Evolutionary conservation across 2,329 filamentous ascomycete genomes (phyloP).

Genomic region (Cytospora paraplurivora): DNA sequence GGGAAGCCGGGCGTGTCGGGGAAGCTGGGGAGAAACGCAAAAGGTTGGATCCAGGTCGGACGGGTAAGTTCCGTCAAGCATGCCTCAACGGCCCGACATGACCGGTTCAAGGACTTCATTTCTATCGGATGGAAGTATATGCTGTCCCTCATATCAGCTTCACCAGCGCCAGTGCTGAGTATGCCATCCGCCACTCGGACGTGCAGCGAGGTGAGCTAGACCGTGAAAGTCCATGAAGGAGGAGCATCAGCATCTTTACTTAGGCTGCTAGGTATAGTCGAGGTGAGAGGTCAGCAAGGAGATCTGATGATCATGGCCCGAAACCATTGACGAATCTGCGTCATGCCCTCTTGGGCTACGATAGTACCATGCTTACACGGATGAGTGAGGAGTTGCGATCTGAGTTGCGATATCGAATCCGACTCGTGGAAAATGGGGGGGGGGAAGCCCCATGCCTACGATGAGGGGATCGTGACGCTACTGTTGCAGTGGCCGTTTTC

Average conservation of each 20-base stretch:
- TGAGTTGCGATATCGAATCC: conserved; percentile 19
- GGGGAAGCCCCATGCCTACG: not conserved
- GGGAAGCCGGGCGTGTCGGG: too few species aligned
- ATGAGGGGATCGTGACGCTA: conserved; percentile 24
- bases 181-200: too few species aligned
- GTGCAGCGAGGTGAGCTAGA: not conserved
- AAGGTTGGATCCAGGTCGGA: not conserved
- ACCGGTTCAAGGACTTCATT: conserved; percentile 2
- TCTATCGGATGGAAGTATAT: not conserved
- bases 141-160: not conserved
- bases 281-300: not conserved
- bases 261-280: not conserved
- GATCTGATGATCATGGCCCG: conserved; percentile 7
- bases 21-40: too few species aligned
- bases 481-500: not conserved
- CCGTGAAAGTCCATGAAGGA: too few species aligned
- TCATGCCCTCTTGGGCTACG: not conserved
- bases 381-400: too few species aligned
- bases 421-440: conserved; percentile 37
- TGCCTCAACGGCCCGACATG: conserved; percentile 23
- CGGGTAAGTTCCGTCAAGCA: not conserved
- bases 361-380: too few species aligned
- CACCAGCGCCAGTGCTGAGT: not conserved
- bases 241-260: too few species aligned
- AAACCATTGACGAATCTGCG: not conserved